Conservation (phyloP, 2,329 filamentous ascomycete genomes). For the Aspergillus ochraceus region DNA sequence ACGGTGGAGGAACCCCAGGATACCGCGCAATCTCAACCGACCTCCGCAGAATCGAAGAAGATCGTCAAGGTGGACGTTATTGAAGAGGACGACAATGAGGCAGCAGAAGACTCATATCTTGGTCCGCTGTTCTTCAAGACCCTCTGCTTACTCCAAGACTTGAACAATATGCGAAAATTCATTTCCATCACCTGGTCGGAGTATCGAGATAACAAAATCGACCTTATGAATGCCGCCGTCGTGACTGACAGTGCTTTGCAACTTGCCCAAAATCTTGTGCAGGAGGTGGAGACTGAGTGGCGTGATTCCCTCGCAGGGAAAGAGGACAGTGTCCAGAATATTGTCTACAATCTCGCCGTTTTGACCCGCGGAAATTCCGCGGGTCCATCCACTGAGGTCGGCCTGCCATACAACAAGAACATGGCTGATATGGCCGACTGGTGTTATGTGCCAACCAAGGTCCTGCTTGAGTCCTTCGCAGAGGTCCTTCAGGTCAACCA, state of each 20-base stretch:
- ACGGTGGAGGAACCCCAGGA: slow-evolving; percentile 27
- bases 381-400: slow-evolving; percentile 22
- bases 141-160: slow-evolving; percentile 32
- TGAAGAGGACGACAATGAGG: slow-evolving; percentile 17
- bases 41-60: slow-evolving; percentile 14
- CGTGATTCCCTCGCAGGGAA: slow-evolving; percentile 5
- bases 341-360: slow-evolving; percentile 12
- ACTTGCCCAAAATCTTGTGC: slow-evolving; percentile 23
- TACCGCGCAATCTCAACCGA: slow-evolving; percentile 10
- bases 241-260: slow-evolving; percentile 33
- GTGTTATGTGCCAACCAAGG: slow-evolving; percentile 20
- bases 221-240: slow-evolving; percentile 33
- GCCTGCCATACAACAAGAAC: slow-evolving; percentile 28
- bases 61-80: slow-evolving; percentile 21
- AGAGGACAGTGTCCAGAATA: slow-evolving; percentile 3
- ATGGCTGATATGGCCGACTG: slow-evolving; percentile 28
- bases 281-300: slow-evolving; percentile 20
- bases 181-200: slow-evolving; percentile 31
- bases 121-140: slow-evolving; percentile 24
- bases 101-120: slow-evolving; percentile 15
- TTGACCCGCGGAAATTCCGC: slow-evolving; percentile 10
- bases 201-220: slow-evolving; percentile 28
- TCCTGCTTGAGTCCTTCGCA: slow-evolving; percentile 23
- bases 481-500: slow-evolving; percentile 20
- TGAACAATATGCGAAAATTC: slow-evolving; percentile 28